Evolutionary conservation across 2,329 filamentous ascomycete genomes (phyloP).

Genomic region (Myriosclerotinia duriaeana): DNA sequence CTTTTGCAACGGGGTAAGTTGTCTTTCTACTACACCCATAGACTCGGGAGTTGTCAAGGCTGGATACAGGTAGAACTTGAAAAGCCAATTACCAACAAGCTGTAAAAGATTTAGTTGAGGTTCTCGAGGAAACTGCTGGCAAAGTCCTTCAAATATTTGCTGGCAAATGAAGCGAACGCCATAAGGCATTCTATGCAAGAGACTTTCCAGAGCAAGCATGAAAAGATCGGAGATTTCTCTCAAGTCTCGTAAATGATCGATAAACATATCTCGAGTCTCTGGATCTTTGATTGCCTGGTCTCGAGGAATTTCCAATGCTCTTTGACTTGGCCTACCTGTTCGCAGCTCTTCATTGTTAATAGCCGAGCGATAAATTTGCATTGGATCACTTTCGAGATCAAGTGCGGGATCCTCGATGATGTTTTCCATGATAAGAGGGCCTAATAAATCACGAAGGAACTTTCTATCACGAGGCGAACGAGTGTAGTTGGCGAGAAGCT

Average conservation of each 20-base stretch:
- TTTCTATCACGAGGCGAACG: constrained; percentile 90
- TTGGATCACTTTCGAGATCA: constrained; percentile 92
- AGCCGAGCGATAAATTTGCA: constrained; percentile 92
- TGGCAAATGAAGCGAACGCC: constrained; percentile 85
- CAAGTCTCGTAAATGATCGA: constrained; percentile 89
- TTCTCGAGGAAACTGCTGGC: constrained; percentile 76
- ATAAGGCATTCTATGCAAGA: constrained; percentile 85
- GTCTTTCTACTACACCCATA: constrained; percentile 87
- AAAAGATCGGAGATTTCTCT: constrained; percentile 93
- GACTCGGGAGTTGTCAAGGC: constrained; percentile 88
- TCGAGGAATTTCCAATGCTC: constrained; percentile 80
- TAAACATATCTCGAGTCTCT: constrained; percentile 89
- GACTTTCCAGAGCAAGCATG: constrained; percentile 76
- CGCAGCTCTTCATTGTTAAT: constrained; percentile 97
- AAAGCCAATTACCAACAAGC: constrained; percentile 85
- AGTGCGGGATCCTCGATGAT: constrained; percentile 89
- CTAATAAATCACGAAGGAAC: constrained; percentile 83
- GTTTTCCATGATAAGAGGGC: constrained; percentile 82
- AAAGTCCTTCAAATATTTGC: constrained; percentile 78
- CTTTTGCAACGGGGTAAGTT: constrained; percentile 86
- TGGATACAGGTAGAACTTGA: constrained; percentile 90
- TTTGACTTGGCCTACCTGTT: constrained; percentile 78
- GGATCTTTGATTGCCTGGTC: constrained; percentile 95
- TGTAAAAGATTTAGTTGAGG: constrained; percentile 76
- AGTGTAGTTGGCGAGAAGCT: constrained; percentile 81